A percentile compares a stretch with the other conserved stretches of the same genome.
phyloP scores from a whole-genome alignment of 2,329 filamentous ascomycete species.

The Ceratocystis smalleyi region DNA sequence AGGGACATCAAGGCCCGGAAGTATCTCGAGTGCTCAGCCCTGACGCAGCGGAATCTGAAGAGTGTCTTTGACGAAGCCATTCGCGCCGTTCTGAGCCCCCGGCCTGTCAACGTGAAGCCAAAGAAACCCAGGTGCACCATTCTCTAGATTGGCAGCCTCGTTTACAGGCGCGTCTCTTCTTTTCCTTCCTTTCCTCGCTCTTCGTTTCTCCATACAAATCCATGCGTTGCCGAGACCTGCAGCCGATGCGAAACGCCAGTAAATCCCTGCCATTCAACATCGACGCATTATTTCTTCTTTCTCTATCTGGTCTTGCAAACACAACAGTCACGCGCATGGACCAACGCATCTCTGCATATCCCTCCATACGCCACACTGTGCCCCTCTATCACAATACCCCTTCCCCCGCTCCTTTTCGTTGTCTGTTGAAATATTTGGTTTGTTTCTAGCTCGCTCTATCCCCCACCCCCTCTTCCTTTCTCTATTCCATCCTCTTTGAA shows the following conservation, averaged over 20 bases:
- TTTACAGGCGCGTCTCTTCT: neutral
- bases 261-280: neutral
- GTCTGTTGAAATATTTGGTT: neutral
- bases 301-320: neutral
- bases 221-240: neutral
- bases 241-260: neutral
- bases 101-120: conserved; percentile 39
- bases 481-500: conserved; percentile 22
- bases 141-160: conserved; percentile 33
- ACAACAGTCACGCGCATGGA: neutral
- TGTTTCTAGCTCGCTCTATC: neutral
- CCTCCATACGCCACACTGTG: neutral
- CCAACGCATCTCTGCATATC: neutral
- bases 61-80: conserved; percentile 98
- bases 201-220: too few relatives aligned
- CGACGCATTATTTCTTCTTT: neutral
- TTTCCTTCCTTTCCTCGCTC: neutral
- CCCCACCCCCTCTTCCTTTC: neutral
- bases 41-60: conserved; percentile 94
- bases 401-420: neutral
- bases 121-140: conserved; percentile 56
- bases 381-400: neutral
- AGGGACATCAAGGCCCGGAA: conserved; percentile 94
- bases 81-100: conserved; percentile 59
- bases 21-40: conserved; percentile 92